These are phyloP conservation scores for Alternaria hordeiaustralica DNA, from an alignment of 2,329 filamentous ascomycete species.

Conservation along the genomic window DNA sequence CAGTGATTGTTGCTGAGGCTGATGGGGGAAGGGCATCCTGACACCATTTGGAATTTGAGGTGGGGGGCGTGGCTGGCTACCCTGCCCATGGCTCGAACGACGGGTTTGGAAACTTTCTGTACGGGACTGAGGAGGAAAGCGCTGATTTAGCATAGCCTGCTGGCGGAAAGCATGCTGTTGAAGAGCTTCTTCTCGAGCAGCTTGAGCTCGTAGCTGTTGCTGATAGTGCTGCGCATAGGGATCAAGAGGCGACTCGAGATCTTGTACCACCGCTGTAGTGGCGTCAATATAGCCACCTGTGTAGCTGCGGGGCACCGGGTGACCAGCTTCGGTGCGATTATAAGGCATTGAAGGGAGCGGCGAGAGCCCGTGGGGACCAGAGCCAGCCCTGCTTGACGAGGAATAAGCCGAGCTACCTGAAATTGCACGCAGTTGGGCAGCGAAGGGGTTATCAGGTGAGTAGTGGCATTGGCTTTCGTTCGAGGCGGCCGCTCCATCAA, in stretches of 20 bases:
- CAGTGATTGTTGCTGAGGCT: neutral
- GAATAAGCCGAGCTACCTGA: constrained; percentile 17
- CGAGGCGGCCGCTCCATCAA: constrained; percentile 28
- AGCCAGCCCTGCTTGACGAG: neutral
- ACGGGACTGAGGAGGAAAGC: neutral
- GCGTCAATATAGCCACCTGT: constrained; percentile 19
- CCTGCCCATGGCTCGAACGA: neutral
- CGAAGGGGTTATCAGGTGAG: neutral
- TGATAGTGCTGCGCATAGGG: constrained; percentile 27
- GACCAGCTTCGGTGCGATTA: constrained; percentile 12
- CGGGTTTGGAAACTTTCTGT: neutral
- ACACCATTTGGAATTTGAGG: neutral
- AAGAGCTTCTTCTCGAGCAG: constrained; percentile 2
- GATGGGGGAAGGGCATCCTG: neutral
- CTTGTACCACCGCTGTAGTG: constrained; percentile 21
- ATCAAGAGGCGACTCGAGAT: constrained; percentile 37
- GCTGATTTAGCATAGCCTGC: neutral
- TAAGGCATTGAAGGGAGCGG: constrained; percentile 34
- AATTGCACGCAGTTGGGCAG: neutral
- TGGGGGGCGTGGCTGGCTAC: neutral
- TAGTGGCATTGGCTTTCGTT: neutral
- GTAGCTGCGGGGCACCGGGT: neutral
- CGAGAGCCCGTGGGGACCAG: constrained; percentile 12
- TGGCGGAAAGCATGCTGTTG: neutral
- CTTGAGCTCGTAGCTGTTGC: neutral